Conservation (phyloP, 2,329 filamentous ascomycete genomes). For the Davidsoniella neocaledoniae region DNA sequence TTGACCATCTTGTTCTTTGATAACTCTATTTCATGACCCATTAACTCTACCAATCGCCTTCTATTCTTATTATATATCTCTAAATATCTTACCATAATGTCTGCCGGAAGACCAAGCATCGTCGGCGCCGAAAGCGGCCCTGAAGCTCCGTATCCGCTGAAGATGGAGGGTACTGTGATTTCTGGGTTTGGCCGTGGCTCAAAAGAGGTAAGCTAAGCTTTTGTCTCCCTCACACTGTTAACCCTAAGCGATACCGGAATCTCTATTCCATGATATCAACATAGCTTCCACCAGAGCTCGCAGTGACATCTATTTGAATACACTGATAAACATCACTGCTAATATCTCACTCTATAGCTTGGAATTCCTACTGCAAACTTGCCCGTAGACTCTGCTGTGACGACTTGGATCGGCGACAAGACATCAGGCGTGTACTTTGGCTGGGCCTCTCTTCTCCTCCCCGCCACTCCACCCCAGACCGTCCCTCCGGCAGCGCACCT, state of each 20-base stretch:
- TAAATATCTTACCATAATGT: conserved; percentile 14
- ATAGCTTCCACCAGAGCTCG: no score
- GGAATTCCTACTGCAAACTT: conserved; percentile 96
- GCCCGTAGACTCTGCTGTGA: conserved; percentile 45
- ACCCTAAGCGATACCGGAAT: background rate
- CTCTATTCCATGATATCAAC: no score
- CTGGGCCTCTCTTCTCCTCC: conserved; percentile 58
- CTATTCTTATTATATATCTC: no score
- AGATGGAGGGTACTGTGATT: conserved; percentile 73
- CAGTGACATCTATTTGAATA: no score
- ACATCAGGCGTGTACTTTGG: conserved; percentile 85
- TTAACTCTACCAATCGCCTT: no score
- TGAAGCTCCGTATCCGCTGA: conserved; percentile 61
- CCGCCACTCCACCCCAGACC: conserved; percentile 30
- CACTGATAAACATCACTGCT: no score
- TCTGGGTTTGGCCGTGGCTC: conserved; percentile 87
- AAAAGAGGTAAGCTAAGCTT: conserved; percentile 49
- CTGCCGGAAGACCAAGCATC: conserved; percentile 41
- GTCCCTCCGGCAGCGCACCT: conserved; percentile 16
- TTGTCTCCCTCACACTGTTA: background rate
- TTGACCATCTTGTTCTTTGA: no score
- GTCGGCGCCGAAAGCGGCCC: conserved; percentile 62
- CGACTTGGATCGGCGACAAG: conserved; percentile 44
- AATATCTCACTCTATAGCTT: conserved; percentile 35
- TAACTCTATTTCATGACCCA: no score